Evolutionary conservation across 768 basidiomycete species (phyloP).

Genomic region (Holtermannia corniformis): DNA sequence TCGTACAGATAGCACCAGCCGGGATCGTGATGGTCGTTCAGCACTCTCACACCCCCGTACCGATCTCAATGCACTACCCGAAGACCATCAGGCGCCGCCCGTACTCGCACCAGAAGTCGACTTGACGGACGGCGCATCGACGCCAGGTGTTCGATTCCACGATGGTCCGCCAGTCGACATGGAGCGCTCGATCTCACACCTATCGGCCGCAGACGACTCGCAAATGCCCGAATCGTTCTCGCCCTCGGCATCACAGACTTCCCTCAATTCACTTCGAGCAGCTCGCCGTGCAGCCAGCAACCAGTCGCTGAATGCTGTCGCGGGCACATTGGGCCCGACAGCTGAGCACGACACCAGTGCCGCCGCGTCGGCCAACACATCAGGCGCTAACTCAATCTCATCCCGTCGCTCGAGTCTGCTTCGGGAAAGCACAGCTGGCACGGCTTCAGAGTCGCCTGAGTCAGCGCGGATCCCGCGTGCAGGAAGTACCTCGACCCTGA

Average conservation of each 20-base stretch:
- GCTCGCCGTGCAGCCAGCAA: not conserved
- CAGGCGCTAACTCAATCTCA: not conserved
- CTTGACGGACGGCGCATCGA: not conserved
- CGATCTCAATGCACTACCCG: not conserved
- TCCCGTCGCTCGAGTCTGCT: not conserved
- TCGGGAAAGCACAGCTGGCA: not conserved
- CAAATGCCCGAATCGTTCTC: not conserved
- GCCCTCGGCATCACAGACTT: not conserved
- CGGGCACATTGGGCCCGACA: too few species aligned
- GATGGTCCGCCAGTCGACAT: not conserved
- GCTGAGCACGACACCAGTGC: not conserved
- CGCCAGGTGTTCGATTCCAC: not conserved
- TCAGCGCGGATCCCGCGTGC: not conserved
- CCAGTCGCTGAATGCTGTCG: not conserved
- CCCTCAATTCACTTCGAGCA: not conserved
- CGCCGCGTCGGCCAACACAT: not conserved
- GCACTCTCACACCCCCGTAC: not conserved
- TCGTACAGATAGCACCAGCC: slow-evolving; percentile 21
- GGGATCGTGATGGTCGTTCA: not conserved
- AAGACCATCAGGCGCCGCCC: not conserved
- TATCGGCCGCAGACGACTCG: not conserved
- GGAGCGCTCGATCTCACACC: not conserved
- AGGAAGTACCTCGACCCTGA: not conserved
- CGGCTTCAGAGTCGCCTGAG: not conserved
- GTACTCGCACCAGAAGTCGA: not conserved